Evolutionary conservation across 2,329 filamentous ascomycete genomes (phyloP), one percentile per base, ranked within the genome.

Genomic region (Aspergillus puulaauensis): DNA sequence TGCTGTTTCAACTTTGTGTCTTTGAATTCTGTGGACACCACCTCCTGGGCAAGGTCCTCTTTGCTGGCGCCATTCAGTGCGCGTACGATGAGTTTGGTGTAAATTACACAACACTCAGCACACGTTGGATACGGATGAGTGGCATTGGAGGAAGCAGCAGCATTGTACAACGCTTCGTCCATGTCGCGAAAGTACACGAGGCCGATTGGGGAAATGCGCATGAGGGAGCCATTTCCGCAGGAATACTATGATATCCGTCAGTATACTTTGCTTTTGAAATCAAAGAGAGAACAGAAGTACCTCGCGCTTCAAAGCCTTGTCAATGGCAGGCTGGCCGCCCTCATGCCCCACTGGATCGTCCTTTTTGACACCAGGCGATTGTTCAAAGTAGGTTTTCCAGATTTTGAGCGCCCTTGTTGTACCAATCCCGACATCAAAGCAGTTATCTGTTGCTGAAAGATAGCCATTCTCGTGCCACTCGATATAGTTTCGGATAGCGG

Each of bases 221-320:
- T 79, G 45, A 79, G 64, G 50, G 72, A 74, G 12, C 77, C 77
- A 53, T 79, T 79, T 0, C 77, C 77, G 43, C 61, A 66, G 8
- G 19, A 24, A 8, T 59, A 52, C 21, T 70, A 37, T n/a, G 15
- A 2, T 9, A 6, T 6, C 14, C 6, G 6, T 37, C 35, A 37
- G 35, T n/a, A 31, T 31, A 11, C 14, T 37, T 3, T 37, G 35
- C 2, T 37, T 37, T n/a, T n/a, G 12, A 7, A 37, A 37, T 37
- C 35, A n/a, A 37, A 15, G 35, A n/a, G 35, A 6, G 14, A 37
- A 27, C 24, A 6, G n/a, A 24, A 4, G 11, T 40, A 50, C 47
- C 47, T 45, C 50, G n/a, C n/a, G n/a, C 40, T 35, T 52, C 39
- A 44, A 35, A 27, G 40, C 37, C 35, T 17, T 41, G 14, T 51